Evolutionary conservation across 2,329 filamentous ascomycete species (phyloP).

Genomic region (Alternaria arbusti): DNA sequence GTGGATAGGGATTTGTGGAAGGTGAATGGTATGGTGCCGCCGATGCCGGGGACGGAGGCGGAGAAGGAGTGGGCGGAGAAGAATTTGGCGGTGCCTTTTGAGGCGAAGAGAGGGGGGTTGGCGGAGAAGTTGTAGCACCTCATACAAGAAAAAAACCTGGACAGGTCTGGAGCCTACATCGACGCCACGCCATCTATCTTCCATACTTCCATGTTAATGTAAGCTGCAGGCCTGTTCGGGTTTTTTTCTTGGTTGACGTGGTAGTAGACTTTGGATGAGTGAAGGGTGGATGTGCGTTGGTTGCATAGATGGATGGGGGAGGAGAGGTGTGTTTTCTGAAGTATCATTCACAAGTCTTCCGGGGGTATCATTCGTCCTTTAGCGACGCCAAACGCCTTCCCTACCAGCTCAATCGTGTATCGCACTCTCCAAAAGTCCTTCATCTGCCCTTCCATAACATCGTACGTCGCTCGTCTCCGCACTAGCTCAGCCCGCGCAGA

Average conservation of each 20-base stretch:
- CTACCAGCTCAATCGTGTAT: background rate
- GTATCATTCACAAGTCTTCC: background rate
- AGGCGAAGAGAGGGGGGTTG: constrained; percentile 21
- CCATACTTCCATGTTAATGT: no score
- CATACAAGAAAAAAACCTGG: no score
- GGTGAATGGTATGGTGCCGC: constrained; percentile 51
- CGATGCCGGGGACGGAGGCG: constrained; percentile 43
- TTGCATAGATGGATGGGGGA: background rate
- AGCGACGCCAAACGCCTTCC: background rate
- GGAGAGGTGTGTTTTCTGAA: background rate
- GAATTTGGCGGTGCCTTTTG: constrained; percentile 30
- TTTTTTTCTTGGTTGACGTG: no score
- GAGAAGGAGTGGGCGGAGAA: constrained; percentile 44
- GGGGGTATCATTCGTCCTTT: background rate
- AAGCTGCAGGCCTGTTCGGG: no score
- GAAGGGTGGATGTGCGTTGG: no score
- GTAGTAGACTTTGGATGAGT: no score
- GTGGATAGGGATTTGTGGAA: constrained; percentile 55
- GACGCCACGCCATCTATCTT: no score
- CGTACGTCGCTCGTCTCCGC: no score
- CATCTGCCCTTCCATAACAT: background rate
- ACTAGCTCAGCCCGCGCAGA: background rate
- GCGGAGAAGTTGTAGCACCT: background rate
- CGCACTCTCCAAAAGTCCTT: background rate
- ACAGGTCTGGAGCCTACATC: no score